These are phyloP conservation scores for Kodamaea sagamina DNA, from an alignment of 805 yeast species.

Conservation along the genomic window DNA sequence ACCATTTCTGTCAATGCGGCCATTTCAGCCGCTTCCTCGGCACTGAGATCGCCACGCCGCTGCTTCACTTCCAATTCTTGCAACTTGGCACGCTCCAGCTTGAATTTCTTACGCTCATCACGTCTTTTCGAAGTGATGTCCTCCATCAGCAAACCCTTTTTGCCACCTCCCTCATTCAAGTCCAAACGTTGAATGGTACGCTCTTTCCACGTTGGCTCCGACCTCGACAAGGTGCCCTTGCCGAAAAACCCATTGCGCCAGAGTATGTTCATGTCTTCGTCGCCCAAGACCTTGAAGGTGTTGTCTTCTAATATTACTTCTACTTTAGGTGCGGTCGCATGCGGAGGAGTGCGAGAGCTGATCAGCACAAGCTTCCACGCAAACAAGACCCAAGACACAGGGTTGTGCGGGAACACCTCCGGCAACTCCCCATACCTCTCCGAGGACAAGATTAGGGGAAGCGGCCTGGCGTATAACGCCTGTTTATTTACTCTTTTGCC, in stretches of 20 bases:
- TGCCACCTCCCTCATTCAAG: conserved; percentile 25
- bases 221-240: conserved; percentile 83
- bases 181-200: conserved; percentile 61
- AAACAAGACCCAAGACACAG: conserved; percentile 61
- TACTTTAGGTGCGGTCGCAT: conserved; percentile 19
- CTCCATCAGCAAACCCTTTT: conserved; percentile 52
- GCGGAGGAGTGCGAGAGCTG: conserved; percentile 25
- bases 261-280: conserved; percentile 51
- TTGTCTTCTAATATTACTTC: conserved; percentile 28
- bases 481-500: conserved; percentile 34
- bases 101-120: conserved; percentile 69
- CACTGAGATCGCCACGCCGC: conserved; percentile 28
- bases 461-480: conserved; percentile 47
- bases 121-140: conserved; percentile 77
- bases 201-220: conserved; percentile 89
- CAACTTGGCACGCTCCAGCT: conserved; percentile 56
- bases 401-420: conserved; percentile 60
- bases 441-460: conserved; percentile 53
- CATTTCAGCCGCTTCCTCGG: conserved; percentile 25
- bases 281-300: conserved; percentile 44
- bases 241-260: conserved; percentile 95
- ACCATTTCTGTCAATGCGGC: conserved; percentile 20
- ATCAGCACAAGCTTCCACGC: conserved; percentile 30
- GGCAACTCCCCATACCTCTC: conserved; percentile 49
- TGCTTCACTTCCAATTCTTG: conserved; percentile 53